Conservation (phyloP, 352 stramenopile species). For the Pythium inflatum region DNA sequence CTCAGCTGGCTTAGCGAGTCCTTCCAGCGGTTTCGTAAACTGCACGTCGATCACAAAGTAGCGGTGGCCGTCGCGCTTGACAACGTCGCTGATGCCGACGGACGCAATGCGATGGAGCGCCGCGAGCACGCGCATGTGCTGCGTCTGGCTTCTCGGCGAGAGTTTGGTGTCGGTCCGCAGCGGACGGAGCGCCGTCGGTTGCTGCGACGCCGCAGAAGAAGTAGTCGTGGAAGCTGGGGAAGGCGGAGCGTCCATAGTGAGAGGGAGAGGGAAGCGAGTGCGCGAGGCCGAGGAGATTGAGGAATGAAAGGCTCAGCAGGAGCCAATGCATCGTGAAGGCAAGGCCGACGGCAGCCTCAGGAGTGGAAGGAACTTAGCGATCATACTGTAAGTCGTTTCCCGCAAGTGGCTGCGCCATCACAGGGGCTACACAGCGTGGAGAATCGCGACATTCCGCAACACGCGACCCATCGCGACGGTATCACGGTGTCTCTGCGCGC, state of each 20-base stretch:
- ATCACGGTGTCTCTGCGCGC: too few relatives aligned
- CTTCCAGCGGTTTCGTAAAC: not conserved
- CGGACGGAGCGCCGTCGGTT: not conserved
- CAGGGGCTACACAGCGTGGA: too few relatives aligned
- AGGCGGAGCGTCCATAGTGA: not conserved
- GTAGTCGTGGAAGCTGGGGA: not conserved
- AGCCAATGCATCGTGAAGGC: too few relatives aligned
- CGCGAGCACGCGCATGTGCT: not conserved
- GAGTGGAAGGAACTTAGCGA: too few relatives aligned
- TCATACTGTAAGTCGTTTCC: too few relatives aligned
- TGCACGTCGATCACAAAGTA: conserved; percentile 21
- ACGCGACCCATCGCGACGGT: too few relatives aligned
- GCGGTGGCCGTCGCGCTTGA: conserved; percentile 22
- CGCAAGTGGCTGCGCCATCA: too few relatives aligned
- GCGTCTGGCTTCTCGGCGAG: conserved; percentile 19
- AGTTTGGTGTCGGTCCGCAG: conserved; percentile 12
- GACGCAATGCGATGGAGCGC: conserved; percentile 17
- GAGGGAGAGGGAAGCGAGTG: not conserved
- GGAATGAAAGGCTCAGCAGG: too few relatives aligned
- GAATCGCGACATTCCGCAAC: too few relatives aligned
- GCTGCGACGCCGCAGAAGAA: not conserved
- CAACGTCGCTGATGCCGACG: conserved; percentile 1
- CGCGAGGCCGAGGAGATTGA: not conserved
- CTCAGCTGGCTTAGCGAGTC: not conserved
- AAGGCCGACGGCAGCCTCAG: not conserved